Conservation (phyloP, 75 land plant species). For the Ceratopteris richardii region DNA sequence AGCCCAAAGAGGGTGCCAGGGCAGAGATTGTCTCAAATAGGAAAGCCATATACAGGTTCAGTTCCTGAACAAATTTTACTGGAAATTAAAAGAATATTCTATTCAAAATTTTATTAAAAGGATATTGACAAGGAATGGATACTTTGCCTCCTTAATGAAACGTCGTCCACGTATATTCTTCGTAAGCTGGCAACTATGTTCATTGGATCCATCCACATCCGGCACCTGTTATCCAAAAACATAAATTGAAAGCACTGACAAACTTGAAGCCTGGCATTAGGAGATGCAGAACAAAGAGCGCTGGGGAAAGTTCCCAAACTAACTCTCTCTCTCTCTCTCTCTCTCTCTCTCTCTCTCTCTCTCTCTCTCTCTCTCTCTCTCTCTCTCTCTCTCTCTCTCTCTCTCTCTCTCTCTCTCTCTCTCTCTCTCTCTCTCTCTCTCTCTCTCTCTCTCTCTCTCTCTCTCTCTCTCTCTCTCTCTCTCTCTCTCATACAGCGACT, state of each 20-base stretch:
- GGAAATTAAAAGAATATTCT: not conserved
- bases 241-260: not conserved
- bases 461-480: too few species aligned
- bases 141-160: conserved; percentile 47
- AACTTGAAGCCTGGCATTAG: not conserved
- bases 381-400: too few species aligned
- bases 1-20: conserved; percentile 60
- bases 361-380: too few species aligned
- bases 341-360: not conserved
- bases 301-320: not conserved
- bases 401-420: too few species aligned
- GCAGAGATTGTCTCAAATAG: conserved; percentile 66
- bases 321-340: not conserved
- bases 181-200: conserved; percentile 54
- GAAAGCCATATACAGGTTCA: conserved; percentile 69
- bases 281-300: not conserved
- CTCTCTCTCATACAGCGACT: not conserved
- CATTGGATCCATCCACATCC: conserved; percentile 61
- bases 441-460: too few species aligned
- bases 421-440: too few species aligned
- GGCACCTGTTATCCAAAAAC: conserved; percentile 48
- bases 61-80: conserved; percentile 37
- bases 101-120: not conserved
- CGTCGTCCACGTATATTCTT: conserved; percentile 74
- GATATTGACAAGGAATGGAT: not conserved